Evolutionary conservation across 495 filamentous ascomycete species (phyloP), one percentile per base, ranked within the genome.

Genomic region (Lepraria neglecta): DNA sequence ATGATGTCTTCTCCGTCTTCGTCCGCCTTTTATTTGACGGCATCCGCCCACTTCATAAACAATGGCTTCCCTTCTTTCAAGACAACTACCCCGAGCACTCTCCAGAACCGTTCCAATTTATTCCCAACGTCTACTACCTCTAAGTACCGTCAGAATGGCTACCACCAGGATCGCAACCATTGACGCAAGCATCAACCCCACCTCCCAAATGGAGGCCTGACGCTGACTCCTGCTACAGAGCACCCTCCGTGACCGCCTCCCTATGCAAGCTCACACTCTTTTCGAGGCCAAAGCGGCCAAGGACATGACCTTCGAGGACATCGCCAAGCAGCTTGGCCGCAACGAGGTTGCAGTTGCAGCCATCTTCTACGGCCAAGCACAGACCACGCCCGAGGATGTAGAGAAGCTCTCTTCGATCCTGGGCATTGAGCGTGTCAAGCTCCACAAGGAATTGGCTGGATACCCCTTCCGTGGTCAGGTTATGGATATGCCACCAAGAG

Each of bases 291-390:
- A 98, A 74, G 85, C 90, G 33, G 66, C 72, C 40, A 84, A 85
- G 67, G 78, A 82, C 54, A 79, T 96, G 31, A 88, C 80, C 72
- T 98, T 98, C 66, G 89, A 90, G 68, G 71, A 81, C 24, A 94
- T 98, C 69, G 90, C 82, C 27, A 70, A 83, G 64, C 72, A 85
- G 28, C 80, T 97, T 47, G 88, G 86, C 14, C 90, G 94, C 54
- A 84, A 86, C 65, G 94, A 98, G 73, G 92, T 98, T 6, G 89
- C 91, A 28, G 81, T 89, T 2, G 94, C 94, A 2, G 94, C 92
- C 0, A 77, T 98, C 60, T 97, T 98, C 81, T 97, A 97, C 75
- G 92, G 94, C 43, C 92, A 97, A 69, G 86, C 91, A 6, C 83
- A 82, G 60, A 89, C 94, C 1, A 88, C 87, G 0, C 70, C 82